Evolutionary conservation across 768 basidiomycete species (phyloP).

Genomic region (Mycena rebaudengoi): DNA sequence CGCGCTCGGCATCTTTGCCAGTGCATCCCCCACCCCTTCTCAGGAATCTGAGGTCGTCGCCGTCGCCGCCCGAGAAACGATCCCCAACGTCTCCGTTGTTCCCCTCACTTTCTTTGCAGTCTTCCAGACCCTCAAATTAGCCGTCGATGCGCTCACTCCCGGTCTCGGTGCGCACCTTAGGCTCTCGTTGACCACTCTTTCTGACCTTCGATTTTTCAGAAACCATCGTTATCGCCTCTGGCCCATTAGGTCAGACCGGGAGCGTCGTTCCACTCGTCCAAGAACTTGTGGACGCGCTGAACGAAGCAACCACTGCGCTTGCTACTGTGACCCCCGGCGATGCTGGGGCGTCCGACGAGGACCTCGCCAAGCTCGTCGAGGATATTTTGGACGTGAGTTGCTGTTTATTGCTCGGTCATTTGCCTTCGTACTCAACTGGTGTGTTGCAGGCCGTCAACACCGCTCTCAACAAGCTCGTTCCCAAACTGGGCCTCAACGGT

Average conservation of each 20-base stretch:
- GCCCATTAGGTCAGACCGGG: background rate
- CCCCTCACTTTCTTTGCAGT: constrained; percentile 12
- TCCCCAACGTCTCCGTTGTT: constrained; percentile 7
- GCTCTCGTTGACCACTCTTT: background rate
- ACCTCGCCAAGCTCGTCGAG: constrained; percentile 1
- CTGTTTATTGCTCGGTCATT: background rate
- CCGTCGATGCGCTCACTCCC: background rate
- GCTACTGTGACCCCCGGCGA: background rate
- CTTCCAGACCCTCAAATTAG: constrained; percentile 6
- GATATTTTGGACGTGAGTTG: background rate
- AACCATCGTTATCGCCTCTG: background rate
- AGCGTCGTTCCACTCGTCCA: background rate
- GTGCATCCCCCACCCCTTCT: background rate
- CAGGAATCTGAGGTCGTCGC: background rate
- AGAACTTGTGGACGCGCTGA: background rate
- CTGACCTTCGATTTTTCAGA: background rate
- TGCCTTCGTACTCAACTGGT: background rate
- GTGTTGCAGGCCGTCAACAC: background rate
- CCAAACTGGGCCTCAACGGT: constrained; percentile 1
- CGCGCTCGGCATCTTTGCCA: background rate
- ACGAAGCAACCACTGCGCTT: background rate
- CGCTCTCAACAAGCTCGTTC: constrained; percentile 10
- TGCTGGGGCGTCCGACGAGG: background rate
- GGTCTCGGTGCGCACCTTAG: background rate
- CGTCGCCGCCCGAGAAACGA: background rate